Conservation (phyloP, 2,329 filamentous ascomycete genomes). For the Alternaria sp. region DNA sequence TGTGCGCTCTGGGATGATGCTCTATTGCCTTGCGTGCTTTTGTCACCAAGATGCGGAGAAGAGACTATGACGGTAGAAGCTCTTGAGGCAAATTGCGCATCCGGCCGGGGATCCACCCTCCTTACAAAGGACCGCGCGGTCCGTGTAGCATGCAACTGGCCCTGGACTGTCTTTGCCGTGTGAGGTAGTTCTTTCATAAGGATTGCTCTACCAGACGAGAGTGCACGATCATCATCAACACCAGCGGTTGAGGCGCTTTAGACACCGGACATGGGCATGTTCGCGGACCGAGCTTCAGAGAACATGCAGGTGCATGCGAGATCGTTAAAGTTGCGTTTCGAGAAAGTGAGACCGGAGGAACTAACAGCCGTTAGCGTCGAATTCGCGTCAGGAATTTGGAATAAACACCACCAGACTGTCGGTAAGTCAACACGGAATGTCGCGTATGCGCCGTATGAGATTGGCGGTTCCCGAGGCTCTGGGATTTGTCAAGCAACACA, state of each 20-base stretch:
- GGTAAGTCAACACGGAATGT: conserved; percentile 7
- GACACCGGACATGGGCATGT: background rate
- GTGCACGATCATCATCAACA: background rate
- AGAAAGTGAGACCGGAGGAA: conserved; percentile 11
- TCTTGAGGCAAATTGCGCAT: background rate
- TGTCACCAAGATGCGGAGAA: background rate
- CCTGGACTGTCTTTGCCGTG: background rate
- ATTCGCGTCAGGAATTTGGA: conserved; percentile 33
- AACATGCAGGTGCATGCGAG: conserved; percentile 11
- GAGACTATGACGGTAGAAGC: background rate
- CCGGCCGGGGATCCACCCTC: background rate
- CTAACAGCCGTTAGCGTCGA: conserved; percentile 25
- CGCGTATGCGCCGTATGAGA: background rate
- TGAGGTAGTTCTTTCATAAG: background rate
- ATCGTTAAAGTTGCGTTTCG: conserved; percentile 20
- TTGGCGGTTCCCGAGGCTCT: background rate
- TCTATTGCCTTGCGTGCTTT: background rate
- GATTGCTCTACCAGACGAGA: background rate
- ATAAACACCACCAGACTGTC: conserved; percentile 29
- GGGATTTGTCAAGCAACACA: conserved; percentile 28
- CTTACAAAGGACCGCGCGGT: background rate
- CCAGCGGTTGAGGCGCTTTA: background rate
- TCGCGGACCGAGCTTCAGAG: conserved; percentile 3
- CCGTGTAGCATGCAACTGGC: background rate
- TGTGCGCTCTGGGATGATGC: background rate